Conservation (phyloP, 108 stramenopile species). For the Discostella pseudostelligera region DNA sequence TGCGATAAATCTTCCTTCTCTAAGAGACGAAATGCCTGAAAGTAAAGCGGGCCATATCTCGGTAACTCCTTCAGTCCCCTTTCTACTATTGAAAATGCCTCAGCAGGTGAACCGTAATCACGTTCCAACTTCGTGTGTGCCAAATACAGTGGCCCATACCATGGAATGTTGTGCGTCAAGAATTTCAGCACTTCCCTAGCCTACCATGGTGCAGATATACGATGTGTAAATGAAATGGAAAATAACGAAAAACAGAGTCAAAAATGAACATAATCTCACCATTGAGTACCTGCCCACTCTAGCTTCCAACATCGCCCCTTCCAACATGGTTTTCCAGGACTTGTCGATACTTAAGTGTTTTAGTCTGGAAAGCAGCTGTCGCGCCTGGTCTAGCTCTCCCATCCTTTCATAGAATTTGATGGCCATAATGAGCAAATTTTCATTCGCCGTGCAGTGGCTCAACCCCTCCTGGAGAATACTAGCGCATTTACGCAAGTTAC, state of each 20-base stretch:
- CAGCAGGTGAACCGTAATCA: constrained; percentile 66
- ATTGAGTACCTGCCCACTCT: constrained; percentile 87
- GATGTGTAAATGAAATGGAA: neutral
- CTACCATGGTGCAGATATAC: neutral
- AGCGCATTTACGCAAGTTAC: constrained; percentile 65
- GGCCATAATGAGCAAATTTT: constrained; percentile 82
- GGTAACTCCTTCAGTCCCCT: constrained; percentile 90
- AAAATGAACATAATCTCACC: constrained; percentile 54
- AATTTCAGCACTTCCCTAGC: constrained; percentile 70
- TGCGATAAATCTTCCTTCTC: constrained; percentile 72
- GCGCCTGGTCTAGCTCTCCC: constrained; percentile 67
- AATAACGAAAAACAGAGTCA: neutral
- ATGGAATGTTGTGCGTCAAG: constrained; percentile 91
- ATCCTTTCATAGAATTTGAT: constrained; percentile 92
- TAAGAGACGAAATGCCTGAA: constrained; percentile 90
- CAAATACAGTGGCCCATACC: constrained; percentile 97
- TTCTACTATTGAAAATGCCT: constrained; percentile 90
- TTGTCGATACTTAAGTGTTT: constrained; percentile 88
- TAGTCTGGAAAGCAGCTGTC: constrained; percentile 82
- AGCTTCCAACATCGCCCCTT: constrained; percentile 95
- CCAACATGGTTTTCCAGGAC: constrained; percentile 94
- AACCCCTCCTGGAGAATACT: constrained; percentile 76
- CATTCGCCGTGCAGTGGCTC: constrained; percentile 76
- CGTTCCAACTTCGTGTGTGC: constrained; percentile 93
- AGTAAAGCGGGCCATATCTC: constrained; percentile 96